Evolutionary conservation across 2,329 filamentous ascomycete species (phyloP), one percentile per base, ranked within the genome.

Genomic region (Chrysosphaeria jannelii): DNA sequence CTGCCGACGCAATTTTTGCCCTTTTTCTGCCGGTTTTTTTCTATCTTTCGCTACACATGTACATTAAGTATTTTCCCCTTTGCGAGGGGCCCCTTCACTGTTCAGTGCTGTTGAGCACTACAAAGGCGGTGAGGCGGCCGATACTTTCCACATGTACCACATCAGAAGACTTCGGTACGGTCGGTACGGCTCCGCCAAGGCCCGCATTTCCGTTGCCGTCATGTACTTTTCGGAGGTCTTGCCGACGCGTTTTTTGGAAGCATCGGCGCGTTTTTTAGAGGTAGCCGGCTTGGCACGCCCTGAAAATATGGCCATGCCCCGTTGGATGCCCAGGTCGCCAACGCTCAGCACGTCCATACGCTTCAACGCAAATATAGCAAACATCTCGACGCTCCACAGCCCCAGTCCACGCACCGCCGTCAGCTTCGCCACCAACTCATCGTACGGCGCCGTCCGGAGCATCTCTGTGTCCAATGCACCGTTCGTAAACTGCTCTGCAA

Each of bases 161-260:
- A 91, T 91, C 37, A 90, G 90, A 20, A 91, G 41, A 35, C 69
- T 85, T 38, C 79, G 67, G 44, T 89, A 93, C 4, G 81, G 85
- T 27, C 57, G 56, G 42, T 89, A 97, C 38, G 53, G 62, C 27
- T 67, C 70, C 8, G 75, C 66, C 31, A 75, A 53, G 32, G 78
- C 71, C 29, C 69, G 41, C 85, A 97, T 93, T 29, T 93, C 85
- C 39, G 64, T 59, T 46, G 93, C 85, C 17, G 57, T 59, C 78
- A 93, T 90, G 42, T 93, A 97, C 50, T 93, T 93, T 69, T 78
- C n/a, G n/a, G n/a, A n/a, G n/a, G n/a, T n/a, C n/a, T n/a, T n/a
- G n/a, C n/a, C n/a, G n/a, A n/a, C n/a, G n/a, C n/a, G n/a, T n/a
- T n/a, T n/a, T n/a, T n/a, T n/a, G n/a, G n/a, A n/a, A n/a, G n/a